Conservation (phyloP, 192 early-diverging fungal species). For the Podila epigama region DNA sequence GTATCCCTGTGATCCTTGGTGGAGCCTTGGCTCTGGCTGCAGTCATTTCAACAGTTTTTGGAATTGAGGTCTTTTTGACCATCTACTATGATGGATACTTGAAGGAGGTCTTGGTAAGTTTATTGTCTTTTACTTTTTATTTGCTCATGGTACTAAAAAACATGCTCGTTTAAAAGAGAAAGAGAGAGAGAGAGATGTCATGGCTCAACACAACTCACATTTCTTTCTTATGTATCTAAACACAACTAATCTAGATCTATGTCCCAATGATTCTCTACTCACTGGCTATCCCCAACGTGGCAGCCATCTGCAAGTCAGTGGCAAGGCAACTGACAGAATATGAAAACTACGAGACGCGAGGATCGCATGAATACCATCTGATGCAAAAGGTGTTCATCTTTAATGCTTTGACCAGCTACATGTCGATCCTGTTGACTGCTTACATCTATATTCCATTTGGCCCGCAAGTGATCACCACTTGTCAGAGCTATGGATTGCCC, state of each 20-base stretch:
- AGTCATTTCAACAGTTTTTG: conserved; percentile 74
- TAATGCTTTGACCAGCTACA: conserved; percentile 81
- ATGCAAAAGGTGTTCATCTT: conserved; percentile 90
- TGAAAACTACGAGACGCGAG: conserved; percentile 84
- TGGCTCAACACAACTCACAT: no score
- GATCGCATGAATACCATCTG: conserved; percentile 71
- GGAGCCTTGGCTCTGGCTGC: conserved; percentile 66
- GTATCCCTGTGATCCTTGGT: conserved; percentile 64
- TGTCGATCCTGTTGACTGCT: conserved; percentile 87
- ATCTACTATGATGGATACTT: conserved; percentile 88
- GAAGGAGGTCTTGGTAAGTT: conserved; percentile 57
- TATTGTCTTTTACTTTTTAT: background rate
- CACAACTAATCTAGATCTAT: conserved; percentile 55
- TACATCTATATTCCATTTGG: conserved; percentile 90
- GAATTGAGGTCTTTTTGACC: conserved; percentile 76
- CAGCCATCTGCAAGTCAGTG: conserved; percentile 67
- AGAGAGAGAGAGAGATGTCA: no score
- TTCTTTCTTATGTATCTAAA: background rate
- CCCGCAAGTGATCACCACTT: conserved; percentile 64
- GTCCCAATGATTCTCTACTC: conserved; percentile 80
- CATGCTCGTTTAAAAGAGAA: background rate
- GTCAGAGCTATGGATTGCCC: conserved; percentile 51
- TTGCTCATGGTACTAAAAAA: conserved; percentile 4
- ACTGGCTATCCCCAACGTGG: conserved; percentile 74
- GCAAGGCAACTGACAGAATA: conserved; percentile 73